phyloP scores from a whole-genome alignment of 108 stramenopile species.

The Aureococcus anophagefferens region DNA sequence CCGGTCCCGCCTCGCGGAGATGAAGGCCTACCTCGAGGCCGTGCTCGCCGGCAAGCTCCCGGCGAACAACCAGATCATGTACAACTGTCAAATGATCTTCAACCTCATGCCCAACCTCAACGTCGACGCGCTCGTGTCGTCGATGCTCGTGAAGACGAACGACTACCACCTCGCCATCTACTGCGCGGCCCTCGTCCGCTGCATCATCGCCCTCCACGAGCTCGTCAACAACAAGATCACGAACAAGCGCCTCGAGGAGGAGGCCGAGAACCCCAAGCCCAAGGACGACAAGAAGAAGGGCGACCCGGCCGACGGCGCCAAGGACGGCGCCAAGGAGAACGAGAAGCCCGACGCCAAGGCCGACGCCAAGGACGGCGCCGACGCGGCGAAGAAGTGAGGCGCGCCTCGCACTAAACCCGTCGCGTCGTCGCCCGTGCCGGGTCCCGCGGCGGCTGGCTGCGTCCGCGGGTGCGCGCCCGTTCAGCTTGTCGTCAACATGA shows the following conservation, averaged over 20 bases:
- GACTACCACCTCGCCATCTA: slow-evolving; percentile 79
- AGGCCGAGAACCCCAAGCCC: slow-evolving; percentile 33
- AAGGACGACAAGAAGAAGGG: slow-evolving; percentile 23
- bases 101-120: slow-evolving; percentile 95
- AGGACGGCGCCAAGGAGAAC: not conserved
- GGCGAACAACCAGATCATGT: slow-evolving; percentile 73
- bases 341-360: not conserved
- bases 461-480: too few species aligned
- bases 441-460: too few species aligned
- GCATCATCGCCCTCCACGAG: slow-evolving; percentile 91
- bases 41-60: slow-evolving; percentile 32
- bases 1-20: slow-evolving; percentile 75
- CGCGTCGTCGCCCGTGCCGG: too few species aligned
- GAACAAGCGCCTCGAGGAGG: slow-evolving; percentile 20
- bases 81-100: slow-evolving; percentile 87
- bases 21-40: slow-evolving; percentile 77
- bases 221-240: slow-evolving; percentile 85
- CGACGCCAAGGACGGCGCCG: not conserved
- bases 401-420: too few species aligned
- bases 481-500: too few species aligned
- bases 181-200: slow-evolving; percentile 62
- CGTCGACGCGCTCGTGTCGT: slow-evolving; percentile 74
- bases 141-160: slow-evolving; percentile 89
- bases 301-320: not conserved
- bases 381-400: not conserved